Evolutionary conservation across 1,139 yeast species (phyloP).

Genomic region (Protomyces arabidopsidicola): DNA sequence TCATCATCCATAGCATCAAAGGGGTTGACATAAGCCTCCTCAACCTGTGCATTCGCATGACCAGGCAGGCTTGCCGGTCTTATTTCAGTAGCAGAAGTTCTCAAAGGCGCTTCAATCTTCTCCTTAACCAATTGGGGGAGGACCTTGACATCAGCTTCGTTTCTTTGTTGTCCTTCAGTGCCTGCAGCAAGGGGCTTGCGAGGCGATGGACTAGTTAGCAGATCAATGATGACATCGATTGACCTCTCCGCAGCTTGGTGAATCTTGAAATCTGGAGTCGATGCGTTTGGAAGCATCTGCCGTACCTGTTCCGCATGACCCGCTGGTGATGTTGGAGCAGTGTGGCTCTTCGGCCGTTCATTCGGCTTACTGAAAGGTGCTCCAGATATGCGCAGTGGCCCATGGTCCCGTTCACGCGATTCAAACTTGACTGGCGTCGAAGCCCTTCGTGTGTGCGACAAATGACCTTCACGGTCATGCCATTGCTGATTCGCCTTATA

Average conservation of each 20-base stretch:
- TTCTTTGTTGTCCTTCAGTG: background rate
- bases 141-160: background rate
- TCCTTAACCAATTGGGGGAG: background rate
- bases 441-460: background rate
- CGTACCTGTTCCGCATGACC: no score
- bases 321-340: no score
- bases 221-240: background rate
- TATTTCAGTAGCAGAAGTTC: background rate
- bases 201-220: background rate
- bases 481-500: background rate
- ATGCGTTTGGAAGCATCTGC: no score
- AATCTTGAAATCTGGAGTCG: no score
- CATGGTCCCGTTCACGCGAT: no score
- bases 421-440: background rate
- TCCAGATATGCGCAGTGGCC: no score
- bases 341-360: no score
- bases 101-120: background rate
- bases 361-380: no score
- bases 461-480: background rate
- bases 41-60: background rate
- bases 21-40: conserved; percentile 15
- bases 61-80: background rate
- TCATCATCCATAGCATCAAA: conserved; percentile 16
- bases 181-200: background rate
- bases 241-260: background rate